A percentile compares a stretch with the other conserved stretches of the same genome.
Conservation (phyloP, 2,329 filamentous ascomycete species). For the Penicillium sp. region DNA sequence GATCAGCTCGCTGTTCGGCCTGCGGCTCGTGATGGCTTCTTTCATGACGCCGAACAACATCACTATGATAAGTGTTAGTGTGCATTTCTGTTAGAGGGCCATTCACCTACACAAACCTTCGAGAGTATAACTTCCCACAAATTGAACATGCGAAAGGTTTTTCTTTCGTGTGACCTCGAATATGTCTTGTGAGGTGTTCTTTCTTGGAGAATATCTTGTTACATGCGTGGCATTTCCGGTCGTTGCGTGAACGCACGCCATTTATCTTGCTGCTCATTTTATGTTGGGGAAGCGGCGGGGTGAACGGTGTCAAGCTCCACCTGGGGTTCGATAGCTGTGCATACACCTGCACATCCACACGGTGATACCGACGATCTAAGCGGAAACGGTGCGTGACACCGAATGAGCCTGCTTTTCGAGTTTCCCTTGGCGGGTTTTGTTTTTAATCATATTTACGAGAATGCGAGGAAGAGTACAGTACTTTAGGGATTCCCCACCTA, state of each 20-base stretch:
- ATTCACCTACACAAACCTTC: conserved; percentile 9
- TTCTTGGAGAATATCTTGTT: conserved; percentile 22
- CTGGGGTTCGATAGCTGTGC: too few species aligned
- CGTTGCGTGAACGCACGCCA: conserved; percentile 4
- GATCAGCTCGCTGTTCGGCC: neutral
- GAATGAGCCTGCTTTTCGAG: neutral
- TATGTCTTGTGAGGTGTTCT: conserved; percentile 54
- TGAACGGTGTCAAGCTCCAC: neutral
- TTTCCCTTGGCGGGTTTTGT: neutral
- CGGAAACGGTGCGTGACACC: neutral
- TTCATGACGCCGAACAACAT: neutral
- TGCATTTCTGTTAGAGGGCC: neutral
- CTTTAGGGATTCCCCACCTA: neutral
- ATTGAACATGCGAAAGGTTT: conserved; percentile 62
- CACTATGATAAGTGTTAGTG: neutral
- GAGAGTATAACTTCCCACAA: conserved; percentile 21
- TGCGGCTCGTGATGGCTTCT: neutral
- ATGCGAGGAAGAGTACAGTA: neutral
- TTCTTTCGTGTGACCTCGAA: conserved; percentile 89
- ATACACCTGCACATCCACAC: neutral
- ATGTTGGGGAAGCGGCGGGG: neutral
- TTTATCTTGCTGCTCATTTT: neutral
- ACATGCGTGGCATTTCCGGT: conserved; percentile 7
- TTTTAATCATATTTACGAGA: neutral
- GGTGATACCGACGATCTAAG: neutral